These are phyloP conservation scores for Chaetomium cochliodes DNA, from an alignment of 495 filamentous ascomycete genomes.

Conservation along the genomic window DNA sequence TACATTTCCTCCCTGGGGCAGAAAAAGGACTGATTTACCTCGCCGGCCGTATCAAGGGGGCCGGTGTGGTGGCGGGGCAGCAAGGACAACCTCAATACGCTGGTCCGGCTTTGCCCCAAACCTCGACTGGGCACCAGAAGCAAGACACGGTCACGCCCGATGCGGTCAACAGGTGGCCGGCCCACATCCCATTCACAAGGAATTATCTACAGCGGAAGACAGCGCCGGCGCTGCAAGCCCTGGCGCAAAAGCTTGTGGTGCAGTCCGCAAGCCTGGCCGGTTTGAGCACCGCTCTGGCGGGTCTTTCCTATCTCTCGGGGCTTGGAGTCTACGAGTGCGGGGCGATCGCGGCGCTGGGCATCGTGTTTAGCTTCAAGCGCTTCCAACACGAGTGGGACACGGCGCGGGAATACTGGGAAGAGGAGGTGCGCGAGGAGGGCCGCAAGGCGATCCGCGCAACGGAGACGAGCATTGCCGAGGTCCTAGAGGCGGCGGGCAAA, in stretches of 20 bases:
- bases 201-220: constrained; percentile 59
- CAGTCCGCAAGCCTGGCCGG: constrained; percentile 67
- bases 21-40: constrained; percentile 77
- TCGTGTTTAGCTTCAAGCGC: constrained; percentile 67
- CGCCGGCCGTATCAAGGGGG: constrained; percentile 74
- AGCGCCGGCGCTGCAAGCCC: constrained; percentile 72
- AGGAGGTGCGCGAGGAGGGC: constrained; percentile 75
- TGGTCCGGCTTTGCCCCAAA: constrained; percentile 20
- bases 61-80: constrained; percentile 32
- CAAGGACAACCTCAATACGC: constrained; percentile 22
- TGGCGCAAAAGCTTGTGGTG: constrained; percentile 75
- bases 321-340: constrained; percentile 68
- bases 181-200: constrained; percentile 58
- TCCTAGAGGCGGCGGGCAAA: constrained; percentile 51
- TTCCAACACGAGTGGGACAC: constrained; percentile 79
- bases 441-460: constrained; percentile 66
- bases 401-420: constrained; percentile 69
- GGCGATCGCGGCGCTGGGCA: constrained; percentile 73
- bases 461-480: constrained; percentile 61
- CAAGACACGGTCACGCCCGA: background rate
- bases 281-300: constrained; percentile 61
- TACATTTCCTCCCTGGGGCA: constrained; percentile 68
- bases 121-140: background rate
- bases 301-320: constrained; percentile 65
- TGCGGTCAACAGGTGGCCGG: constrained; percentile 37